Percentiles rank a stretch among this genome's conserved stretches.
Evolutionary conservation across 179 eudicot species (phyloP).

Genomic region (Dionaea muscipula): DNA sequence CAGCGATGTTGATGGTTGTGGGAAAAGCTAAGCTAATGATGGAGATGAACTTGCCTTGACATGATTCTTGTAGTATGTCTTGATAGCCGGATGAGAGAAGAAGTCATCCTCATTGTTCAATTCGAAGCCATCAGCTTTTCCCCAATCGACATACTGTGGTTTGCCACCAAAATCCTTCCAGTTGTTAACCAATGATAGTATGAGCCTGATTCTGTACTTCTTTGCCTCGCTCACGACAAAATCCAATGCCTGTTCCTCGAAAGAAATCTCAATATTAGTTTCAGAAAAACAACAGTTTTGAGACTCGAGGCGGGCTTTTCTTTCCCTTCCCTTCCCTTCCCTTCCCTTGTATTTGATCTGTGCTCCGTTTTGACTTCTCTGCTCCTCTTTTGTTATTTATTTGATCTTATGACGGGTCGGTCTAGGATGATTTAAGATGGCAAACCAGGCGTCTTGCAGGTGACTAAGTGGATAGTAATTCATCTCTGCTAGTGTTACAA

Average conservation of each 20-base stretch:
- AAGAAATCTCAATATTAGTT: background rate
- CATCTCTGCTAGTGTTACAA: too few species aligned
- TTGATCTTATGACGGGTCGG: too few species aligned
- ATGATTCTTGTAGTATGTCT: slow-evolving; percentile 67
- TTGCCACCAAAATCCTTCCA: slow-evolving; percentile 87
- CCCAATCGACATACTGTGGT: slow-evolving; percentile 88
- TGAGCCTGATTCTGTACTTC: slow-evolving; percentile 65
- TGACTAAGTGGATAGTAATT: too few species aligned
- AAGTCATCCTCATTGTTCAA: slow-evolving; percentile 70
- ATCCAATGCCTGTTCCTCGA: slow-evolving; percentile 57
- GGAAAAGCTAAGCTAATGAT: background rate
- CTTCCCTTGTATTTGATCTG: too few species aligned
- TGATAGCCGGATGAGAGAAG: slow-evolving; percentile 53
- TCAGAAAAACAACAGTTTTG: background rate
- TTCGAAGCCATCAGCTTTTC: slow-evolving; percentile 58
- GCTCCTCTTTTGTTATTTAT: too few species aligned
- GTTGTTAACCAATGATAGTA: slow-evolving; percentile 68
- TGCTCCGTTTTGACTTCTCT: too few species aligned
- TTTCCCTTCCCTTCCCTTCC: too few species aligned
- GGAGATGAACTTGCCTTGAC: slow-evolving; percentile 42
- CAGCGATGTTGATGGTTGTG: background rate
- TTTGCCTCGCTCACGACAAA: slow-evolving; percentile 83
- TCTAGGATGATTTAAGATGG: too few species aligned
- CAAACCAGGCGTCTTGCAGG: too few species aligned
- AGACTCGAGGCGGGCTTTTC: too few species aligned